phyloP scores from a whole-genome alignment of 345 rosid genomes.

The Erysimum cheiranthoides region DNA sequence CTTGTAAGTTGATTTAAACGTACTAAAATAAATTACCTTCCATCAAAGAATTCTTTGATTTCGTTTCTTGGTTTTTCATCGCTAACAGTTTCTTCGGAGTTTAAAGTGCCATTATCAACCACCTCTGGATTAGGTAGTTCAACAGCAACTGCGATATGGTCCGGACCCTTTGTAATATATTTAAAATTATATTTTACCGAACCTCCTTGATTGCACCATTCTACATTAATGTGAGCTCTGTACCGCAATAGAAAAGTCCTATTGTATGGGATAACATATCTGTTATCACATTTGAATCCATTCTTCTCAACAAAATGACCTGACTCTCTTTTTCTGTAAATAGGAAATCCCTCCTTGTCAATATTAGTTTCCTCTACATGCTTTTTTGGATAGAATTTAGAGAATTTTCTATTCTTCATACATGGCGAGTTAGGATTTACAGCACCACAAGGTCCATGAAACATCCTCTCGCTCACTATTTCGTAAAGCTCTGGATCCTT shows the following conservation, averaged over 20 bases:
- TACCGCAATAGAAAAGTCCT: fast-evolving
- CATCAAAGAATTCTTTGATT: too few species aligned
- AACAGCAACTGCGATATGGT: too few species aligned
- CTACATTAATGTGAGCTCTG: background rate
- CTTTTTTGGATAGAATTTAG: background rate
- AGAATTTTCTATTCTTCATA: background rate
- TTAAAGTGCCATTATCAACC: too few species aligned
- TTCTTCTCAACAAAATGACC: background rate
- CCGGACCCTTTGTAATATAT: background rate
- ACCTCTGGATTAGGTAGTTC: too few species aligned
- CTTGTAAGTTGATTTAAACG: too few species aligned
- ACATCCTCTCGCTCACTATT: background rate
- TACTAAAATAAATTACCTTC: too few species aligned
- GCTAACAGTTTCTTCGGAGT: too few species aligned
- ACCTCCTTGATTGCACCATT: background rate
- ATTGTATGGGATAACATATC: background rate
- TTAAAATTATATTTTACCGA: background rate
- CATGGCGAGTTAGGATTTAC: background rate
- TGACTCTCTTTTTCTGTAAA: background rate
- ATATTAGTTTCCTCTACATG: background rate
- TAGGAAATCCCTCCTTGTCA: background rate
- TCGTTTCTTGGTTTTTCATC: too few species aligned
- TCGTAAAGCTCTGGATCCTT: background rate
- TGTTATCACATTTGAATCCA: background rate
- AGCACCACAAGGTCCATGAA: background rate